Evolutionary conservation across 2,329 filamentous ascomycete genomes (phyloP).

Genomic region (Fusarium sp.): DNA sequence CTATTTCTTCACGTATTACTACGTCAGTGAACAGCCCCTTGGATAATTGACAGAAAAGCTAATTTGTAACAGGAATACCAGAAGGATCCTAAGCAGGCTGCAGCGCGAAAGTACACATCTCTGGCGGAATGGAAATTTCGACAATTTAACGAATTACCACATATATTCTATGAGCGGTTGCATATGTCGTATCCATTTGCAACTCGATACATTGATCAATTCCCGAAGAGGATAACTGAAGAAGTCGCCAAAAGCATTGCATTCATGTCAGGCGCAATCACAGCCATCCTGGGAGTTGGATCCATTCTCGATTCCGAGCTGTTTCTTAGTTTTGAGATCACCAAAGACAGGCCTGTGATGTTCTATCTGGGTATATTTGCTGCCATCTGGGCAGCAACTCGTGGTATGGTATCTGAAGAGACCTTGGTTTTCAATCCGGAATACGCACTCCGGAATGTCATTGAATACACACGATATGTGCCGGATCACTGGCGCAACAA

Average conservation of each 20-base stretch:
- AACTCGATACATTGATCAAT: constrained; percentile 92
- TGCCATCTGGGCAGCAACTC: constrained; percentile 83
- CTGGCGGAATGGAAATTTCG: constrained; percentile 98
- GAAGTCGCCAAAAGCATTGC: constrained; percentile 86
- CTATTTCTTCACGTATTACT: constrained; percentile 96
- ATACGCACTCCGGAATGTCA: constrained; percentile 86
- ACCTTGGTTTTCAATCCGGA: constrained; percentile 92
- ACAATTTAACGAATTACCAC: constrained; percentile 95
- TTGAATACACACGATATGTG: constrained; percentile 91
- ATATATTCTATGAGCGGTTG: constrained; percentile 87
- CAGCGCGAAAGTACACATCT: constrained; percentile 85
- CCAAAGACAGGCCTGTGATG: constrained; percentile 84
- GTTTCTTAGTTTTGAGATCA: constrained; percentile 92
- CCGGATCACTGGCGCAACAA: constrained; percentile 89
- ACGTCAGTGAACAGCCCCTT: constrained; percentile 63
- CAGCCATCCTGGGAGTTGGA: constrained; percentile 84
- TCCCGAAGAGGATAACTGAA: constrained; percentile 93
- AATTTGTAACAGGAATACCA: constrained; percentile 78
- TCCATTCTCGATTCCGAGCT: constrained; percentile 91
- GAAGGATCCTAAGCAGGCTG: constrained; percentile 89
- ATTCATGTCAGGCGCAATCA: constrained; percentile 87
- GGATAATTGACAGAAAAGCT: background rate
- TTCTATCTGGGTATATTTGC: constrained; percentile 90
- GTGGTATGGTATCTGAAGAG: constrained; percentile 87
- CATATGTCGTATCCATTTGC: constrained; percentile 97